Conservation (phyloP, 176 grass and related monocot genomes). For the Musa itinerans region DNA sequence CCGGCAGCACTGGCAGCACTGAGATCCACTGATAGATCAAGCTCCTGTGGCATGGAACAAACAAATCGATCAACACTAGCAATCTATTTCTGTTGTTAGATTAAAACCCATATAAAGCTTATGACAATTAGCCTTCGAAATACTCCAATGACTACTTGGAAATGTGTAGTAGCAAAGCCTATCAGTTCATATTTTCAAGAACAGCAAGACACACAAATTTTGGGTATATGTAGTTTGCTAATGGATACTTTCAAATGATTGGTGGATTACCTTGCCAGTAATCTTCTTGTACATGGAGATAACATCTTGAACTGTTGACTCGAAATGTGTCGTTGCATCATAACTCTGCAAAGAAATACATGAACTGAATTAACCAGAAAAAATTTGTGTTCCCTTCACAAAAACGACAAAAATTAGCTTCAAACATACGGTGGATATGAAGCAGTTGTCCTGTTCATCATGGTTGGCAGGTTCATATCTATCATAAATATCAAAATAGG, state of each 20-base stretch:
- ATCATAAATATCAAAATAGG: slow-evolving; percentile 88
- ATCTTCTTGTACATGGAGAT: slow-evolving; percentile 75
- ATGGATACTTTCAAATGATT: not conserved
- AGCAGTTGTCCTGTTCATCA: slow-evolving; percentile 58
- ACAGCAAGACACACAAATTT: too few species aligned
- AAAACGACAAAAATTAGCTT: not conserved
- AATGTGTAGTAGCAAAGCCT: too few species aligned
- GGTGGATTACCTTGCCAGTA: slow-evolving; percentile 69
- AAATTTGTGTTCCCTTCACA: not conserved
- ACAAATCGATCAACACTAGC: too few species aligned
- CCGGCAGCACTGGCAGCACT: slow-evolving; percentile 44
- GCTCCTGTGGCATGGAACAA: slow-evolving; percentile 23
- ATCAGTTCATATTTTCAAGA: too few species aligned
- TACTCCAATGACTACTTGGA: too few species aligned
- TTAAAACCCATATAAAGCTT: too few species aligned
- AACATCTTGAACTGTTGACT: slow-evolving; percentile 82
- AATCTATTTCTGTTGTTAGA: not conserved
- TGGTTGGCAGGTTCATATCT: slow-evolving; percentile 59
- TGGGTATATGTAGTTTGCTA: too few species aligned
- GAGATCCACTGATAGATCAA: slow-evolving; percentile 50
- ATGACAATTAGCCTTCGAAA: too few species aligned
- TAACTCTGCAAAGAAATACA: slow-evolving; percentile 47
- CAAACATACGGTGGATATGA: slow-evolving; percentile 56
- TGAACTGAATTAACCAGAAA: not conserved
- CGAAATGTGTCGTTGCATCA: slow-evolving; percentile 81